Conservation (phyloP, 148 eudicot species). For the Nepenthes mirabilis region DNA sequence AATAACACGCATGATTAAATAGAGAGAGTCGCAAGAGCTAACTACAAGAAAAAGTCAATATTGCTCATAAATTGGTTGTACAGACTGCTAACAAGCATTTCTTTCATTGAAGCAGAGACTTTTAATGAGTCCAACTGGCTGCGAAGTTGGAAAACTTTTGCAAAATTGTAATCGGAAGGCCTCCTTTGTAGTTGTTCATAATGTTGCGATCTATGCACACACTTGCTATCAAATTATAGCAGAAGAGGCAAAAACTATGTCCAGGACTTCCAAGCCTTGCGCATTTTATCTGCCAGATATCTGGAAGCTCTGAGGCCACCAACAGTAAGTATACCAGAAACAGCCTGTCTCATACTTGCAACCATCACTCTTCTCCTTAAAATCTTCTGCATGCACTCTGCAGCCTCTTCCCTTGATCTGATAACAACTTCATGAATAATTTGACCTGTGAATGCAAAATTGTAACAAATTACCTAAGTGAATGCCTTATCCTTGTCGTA, state of each 20-base stretch:
- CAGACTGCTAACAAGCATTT: too few species aligned
- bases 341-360: conserved; percentile 81
- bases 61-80: too few species aligned
- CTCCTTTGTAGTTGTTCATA: too few species aligned
- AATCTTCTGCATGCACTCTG: conserved; percentile 51
- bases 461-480: neutral
- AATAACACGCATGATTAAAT: too few species aligned
- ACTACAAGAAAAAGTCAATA: too few species aligned
- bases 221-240: too few species aligned
- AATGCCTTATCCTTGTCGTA: neutral
- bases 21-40: too few species aligned
- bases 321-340: conserved; percentile 59
- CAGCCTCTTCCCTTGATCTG: conserved; percentile 52
- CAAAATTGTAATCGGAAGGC: too few species aligned
- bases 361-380: conserved; percentile 69
- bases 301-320: conserved; percentile 58
- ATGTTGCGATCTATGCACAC: too few species aligned
- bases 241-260: conserved; percentile 5
- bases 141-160: too few species aligned
- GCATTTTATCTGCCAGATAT: conserved; percentile 60
- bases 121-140: too few species aligned
- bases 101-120: too few species aligned
- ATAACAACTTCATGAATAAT: conserved; percentile 22
- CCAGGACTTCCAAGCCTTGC: conserved; percentile 86
- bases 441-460: conserved; percentile 21